Percentiles rank a stretch among this genome's conserved stretches.
These are phyloP conservation scores for Fagus sylvatica DNA, from an alignment of 306 rosid species.

Conservation along the genomic window DNA sequence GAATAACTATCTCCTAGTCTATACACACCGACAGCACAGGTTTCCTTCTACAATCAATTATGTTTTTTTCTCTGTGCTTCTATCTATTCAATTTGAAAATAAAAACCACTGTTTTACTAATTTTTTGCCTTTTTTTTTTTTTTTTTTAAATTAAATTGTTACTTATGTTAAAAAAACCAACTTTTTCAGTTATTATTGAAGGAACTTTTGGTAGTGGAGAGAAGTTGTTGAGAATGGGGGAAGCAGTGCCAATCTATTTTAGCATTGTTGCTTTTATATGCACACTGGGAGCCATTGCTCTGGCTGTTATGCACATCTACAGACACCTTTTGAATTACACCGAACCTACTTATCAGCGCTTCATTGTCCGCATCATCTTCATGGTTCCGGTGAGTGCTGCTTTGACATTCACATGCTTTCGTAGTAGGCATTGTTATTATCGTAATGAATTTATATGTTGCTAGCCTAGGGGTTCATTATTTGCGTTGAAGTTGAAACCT, in stretches of 20 bases:
- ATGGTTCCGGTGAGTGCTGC: constrained; percentile 85
- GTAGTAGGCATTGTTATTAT: not conserved
- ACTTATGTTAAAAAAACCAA: no score
- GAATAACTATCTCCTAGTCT: not conserved
- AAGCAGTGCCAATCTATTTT: constrained; percentile 56
- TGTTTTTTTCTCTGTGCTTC: no score
- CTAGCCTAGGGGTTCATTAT: no score
- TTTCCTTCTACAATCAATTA: no score
- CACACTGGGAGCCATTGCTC: constrained; percentile 75
- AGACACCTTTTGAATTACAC: constrained; percentile 90
- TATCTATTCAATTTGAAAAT: no score
- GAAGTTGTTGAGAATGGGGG: constrained; percentile 47
- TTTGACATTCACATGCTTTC: no score
- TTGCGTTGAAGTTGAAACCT: no score
- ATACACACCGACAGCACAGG: no score
- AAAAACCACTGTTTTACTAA: no score
- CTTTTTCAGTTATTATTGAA: not conserved
- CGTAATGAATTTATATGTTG: not conserved
- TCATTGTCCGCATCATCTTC: constrained; percentile 84
- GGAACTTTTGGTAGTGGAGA: not conserved
- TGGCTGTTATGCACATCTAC: constrained; percentile 76
- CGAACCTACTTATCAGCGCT: constrained; percentile 94
- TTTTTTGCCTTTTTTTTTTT: no score
- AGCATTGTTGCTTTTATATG: constrained; percentile 66
- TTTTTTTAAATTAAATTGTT: no score